Percentiles rank a stretch among this genome's conserved stretches.
These are phyloP conservation scores for Diaporthe australafricana DNA, from an alignment of 2,329 filamentous ascomycete species.

Conservation along the genomic window DNA sequence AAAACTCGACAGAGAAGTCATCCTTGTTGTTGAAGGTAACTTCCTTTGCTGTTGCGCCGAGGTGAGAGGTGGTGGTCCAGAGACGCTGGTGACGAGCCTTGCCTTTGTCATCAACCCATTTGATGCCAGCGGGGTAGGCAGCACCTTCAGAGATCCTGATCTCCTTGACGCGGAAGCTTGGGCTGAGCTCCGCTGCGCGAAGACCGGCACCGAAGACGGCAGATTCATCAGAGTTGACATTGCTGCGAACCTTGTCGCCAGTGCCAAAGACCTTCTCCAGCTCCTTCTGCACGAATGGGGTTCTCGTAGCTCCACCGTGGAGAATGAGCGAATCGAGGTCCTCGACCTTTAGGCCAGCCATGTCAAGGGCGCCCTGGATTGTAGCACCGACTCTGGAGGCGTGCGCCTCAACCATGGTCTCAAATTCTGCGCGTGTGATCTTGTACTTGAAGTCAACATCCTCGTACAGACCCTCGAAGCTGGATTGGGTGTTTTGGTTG, in stretches of 20 bases:
- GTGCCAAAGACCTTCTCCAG: conserved; percentile 81
- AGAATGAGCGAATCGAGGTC: conserved; percentile 93
- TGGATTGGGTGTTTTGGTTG: conserved; percentile 83
- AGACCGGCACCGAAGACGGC: conserved; percentile 97
- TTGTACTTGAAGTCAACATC: conserved; percentile 96
- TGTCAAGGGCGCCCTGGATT: conserved; percentile 79
- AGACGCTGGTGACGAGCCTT: conserved; percentile 84
- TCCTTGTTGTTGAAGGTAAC: conserved; percentile 84
- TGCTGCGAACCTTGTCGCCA: conserved; percentile 85
- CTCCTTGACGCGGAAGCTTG: conserved; percentile 97
- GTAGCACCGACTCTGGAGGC: conserved; percentile 75
- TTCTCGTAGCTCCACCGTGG: conserved; percentile 89
- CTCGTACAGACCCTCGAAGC: conserved; percentile 90
- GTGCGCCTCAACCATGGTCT: conserved; percentile 78
- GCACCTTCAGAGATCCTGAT: conserved; percentile 85
- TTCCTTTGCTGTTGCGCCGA: conserved; percentile 83
- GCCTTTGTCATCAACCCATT: conserved; percentile 76
- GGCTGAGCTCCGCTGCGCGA: conserved; percentile 90
- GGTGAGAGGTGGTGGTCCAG: conserved; percentile 81
- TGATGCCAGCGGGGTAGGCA: conserved; percentile 79
- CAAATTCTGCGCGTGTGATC: conserved; percentile 82
- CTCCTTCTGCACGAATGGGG: conserved; percentile 92
- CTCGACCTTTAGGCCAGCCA: conserved; percentile 76
- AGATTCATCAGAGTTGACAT: conserved; percentile 96
- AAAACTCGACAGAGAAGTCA: conserved; percentile 84